Evolutionary conservation across 108 stramenopile genomes (phyloP).

Genomic region (Chaetoceros muelleri): DNA sequence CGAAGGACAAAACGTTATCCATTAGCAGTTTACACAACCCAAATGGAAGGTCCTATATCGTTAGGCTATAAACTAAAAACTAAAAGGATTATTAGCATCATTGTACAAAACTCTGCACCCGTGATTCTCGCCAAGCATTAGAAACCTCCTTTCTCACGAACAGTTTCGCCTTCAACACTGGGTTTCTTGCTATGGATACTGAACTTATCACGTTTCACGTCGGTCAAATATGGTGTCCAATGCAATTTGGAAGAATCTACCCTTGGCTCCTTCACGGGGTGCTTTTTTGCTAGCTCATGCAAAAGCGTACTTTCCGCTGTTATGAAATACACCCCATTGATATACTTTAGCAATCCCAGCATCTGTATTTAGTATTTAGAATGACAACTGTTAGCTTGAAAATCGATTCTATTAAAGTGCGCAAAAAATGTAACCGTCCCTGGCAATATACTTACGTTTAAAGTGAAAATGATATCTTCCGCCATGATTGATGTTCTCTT

Average conservation of each 20-base stretch:
- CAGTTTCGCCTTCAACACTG: too few relatives aligned
- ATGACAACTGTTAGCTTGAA: neutral
- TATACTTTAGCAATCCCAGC: slow-evolving; percentile 85
- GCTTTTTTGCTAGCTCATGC: slow-evolving; percentile 72
- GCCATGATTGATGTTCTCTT: slow-evolving; percentile 93
- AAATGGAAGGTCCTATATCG: slow-evolving; percentile 76
- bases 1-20: slow-evolving; percentile 29
- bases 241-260: slow-evolving; percentile 88
- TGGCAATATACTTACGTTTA: slow-evolving; percentile 21
- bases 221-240: slow-evolving; percentile 94
- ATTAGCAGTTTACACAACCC: slow-evolving; percentile 75
- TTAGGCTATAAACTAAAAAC: slow-evolving; percentile 59
- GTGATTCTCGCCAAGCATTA: too few relatives aligned
- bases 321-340: slow-evolving; percentile 87
- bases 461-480: slow-evolving; percentile 76
- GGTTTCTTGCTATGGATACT: slow-evolving; percentile 91
- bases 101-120: too few relatives aligned
- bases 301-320: slow-evolving; percentile 67
- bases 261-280: slow-evolving; percentile 87
- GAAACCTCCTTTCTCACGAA: too few relatives aligned
- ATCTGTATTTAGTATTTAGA: neutral
- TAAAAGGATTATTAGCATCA: too few relatives aligned
- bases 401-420: too few relatives aligned
- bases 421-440: too few relatives aligned
- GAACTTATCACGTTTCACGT: slow-evolving; percentile 97